Conservation (phyloP, 108 stramenopile species). For the Asterionellopsis glacialis region DNA sequence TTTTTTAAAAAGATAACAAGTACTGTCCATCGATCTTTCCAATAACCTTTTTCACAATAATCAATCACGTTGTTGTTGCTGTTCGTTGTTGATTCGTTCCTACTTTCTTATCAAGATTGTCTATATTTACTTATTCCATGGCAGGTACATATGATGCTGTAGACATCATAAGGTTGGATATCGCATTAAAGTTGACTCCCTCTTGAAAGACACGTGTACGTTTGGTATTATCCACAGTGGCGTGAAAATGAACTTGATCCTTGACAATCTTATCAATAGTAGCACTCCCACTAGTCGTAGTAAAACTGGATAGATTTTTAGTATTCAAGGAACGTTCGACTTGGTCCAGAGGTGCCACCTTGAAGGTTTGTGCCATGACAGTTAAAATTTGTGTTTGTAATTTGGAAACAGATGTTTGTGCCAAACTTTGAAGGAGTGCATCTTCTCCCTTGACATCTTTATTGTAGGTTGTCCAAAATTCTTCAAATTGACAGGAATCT, state of each 20-base stretch:
- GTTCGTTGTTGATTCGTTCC: too few relatives aligned
- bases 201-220: conserved; percentile 60
- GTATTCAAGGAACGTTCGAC: conserved; percentile 15
- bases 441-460: conserved; percentile 39
- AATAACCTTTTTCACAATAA: too few relatives aligned
- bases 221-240: conserved; percentile 70
- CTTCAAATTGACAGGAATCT: conserved; percentile 71
- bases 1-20: too few relatives aligned
- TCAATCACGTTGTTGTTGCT: too few relatives aligned
- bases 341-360: conserved; percentile 40
- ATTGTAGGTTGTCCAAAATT: conserved; percentile 67
- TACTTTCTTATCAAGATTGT: too few relatives aligned
- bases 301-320: too few relatives aligned
- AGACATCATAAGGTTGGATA: conserved; percentile 33
- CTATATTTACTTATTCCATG: too few relatives aligned
- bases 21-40: too few relatives aligned
- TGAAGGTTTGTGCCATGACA: conserved; percentile 65
- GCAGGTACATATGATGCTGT: too few relatives aligned
- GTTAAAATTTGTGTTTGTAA: conserved; percentile 49
- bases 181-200: conserved; percentile 36
- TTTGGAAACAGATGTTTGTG: conserved; percentile 26
- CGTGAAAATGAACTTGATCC: conserved; percentile 51
- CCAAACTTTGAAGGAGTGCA: conserved; percentile 33
- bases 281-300: conserved; percentile 48
- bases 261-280: conserved; percentile 37